phyloP scores from a whole-genome alignment of 257 asterid genomes.

The Salvia rosmarinus region DNA sequence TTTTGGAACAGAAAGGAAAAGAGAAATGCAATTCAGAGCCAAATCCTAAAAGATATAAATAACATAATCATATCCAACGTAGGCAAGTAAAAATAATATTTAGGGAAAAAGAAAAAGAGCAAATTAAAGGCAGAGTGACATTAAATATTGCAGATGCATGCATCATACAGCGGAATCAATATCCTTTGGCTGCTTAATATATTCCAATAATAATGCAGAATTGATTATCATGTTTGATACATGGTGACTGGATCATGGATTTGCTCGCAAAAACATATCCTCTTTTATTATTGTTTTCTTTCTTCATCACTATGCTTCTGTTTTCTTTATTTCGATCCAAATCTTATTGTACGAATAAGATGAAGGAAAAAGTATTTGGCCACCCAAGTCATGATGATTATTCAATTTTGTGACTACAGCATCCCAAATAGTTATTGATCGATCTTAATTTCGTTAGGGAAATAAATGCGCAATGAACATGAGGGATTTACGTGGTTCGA shows the following conservation, averaged over 20 bases:
- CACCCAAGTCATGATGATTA: background rate
- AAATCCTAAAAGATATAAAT: background rate
- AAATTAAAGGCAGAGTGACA: background rate
- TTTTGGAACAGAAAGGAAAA: too few species aligned
- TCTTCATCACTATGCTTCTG: background rate
- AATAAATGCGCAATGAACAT: too few species aligned
- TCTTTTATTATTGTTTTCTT: slow-evolving; percentile 12
- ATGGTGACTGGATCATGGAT: slow-evolving; percentile 6
- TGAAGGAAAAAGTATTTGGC: background rate
- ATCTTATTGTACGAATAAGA: background rate
- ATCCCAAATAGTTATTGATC: background rate
- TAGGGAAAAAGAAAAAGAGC: background rate
- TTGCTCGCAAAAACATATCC: slow-evolving; percentile 1
- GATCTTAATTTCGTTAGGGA: too few species aligned
- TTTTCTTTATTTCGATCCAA: background rate
- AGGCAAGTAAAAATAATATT: slow-evolving; percentile 3
- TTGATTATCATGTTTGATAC: background rate
- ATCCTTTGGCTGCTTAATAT: slow-evolving; percentile 9
- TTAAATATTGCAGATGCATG: slow-evolving; percentile 29
- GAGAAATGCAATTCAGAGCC: background rate
- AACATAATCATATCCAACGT: background rate
- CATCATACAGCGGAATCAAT: slow-evolving; percentile 32
- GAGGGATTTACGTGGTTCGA: too few species aligned
- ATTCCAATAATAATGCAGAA: background rate
- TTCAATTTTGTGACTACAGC: background rate